Evolutionary conservation across 2,329 filamentous ascomycete genomes (phyloP).

Genomic region (Stagonosporopsis cucurbitacearum): DNA sequence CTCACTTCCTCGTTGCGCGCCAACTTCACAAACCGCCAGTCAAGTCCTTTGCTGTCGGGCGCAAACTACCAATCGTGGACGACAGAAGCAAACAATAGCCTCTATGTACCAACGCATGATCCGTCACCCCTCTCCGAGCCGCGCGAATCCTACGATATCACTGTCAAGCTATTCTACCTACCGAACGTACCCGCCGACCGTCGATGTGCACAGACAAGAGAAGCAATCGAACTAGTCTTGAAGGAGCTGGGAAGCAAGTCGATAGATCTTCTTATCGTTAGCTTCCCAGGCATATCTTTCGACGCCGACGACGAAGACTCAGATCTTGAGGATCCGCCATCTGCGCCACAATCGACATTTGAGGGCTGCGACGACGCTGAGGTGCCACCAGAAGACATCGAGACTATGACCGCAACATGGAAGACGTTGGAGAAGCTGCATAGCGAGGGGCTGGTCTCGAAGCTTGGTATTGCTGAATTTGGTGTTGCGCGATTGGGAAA

Average conservation of each 20-base stretch:
- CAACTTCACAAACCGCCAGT: slow-evolving; percentile 78
- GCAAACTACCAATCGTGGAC: slow-evolving; percentile 70
- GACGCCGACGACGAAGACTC: slow-evolving; percentile 87
- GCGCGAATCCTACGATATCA: slow-evolving; percentile 86
- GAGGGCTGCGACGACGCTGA: slow-evolving; percentile 47
- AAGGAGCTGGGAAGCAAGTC: slow-evolving; percentile 77
- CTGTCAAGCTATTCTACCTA: slow-evolving; percentile 93
- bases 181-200: slow-evolving; percentile 70
- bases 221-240: slow-evolving; percentile 80
- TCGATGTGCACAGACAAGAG: slow-evolving; percentile 73
- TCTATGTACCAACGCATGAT: slow-evolving; percentile 79
- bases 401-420: slow-evolving; percentile 71
- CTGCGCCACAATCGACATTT: slow-evolving; percentile 31
- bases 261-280: slow-evolving; percentile 88
- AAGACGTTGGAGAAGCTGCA: slow-evolving; percentile 75
- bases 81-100: slow-evolving; percentile 54
- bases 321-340: slow-evolving; percentile 62
- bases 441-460: slow-evolving; percentile 71
- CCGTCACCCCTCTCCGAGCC: slow-evolving; percentile 79
- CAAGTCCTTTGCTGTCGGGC: slow-evolving; percentile 56
- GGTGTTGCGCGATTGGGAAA: slow-evolving; percentile 80
- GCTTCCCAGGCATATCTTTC: slow-evolving; percentile 91
- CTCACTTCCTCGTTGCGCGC: slow-evolving; percentile 85
- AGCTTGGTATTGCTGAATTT: slow-evolving; percentile 89
- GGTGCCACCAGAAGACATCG: slow-evolving; percentile 60